Evolutionary conservation across 2,329 filamentous ascomycete species (phyloP).

Genomic region (Xylariaceae sp.): DNA sequence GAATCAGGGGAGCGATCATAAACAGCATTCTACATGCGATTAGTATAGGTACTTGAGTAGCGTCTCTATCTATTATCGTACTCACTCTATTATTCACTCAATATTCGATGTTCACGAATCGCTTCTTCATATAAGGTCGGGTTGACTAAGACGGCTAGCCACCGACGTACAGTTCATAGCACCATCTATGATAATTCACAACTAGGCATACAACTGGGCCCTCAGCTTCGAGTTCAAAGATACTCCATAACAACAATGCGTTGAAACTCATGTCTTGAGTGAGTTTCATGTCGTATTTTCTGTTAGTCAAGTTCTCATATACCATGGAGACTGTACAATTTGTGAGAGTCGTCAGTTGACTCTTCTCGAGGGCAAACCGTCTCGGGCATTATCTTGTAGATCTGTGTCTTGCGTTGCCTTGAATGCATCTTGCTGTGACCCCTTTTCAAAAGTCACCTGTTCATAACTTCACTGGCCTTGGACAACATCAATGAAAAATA

Average conservation of each 20-base stretch:
- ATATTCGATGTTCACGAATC: not conserved
- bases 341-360: not conserved
- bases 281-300: too few relatives aligned
- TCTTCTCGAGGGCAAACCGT: not conserved
- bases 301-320: not conserved
- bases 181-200: not conserved
- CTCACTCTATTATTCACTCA: not conserved
- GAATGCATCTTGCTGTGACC: too few relatives aligned
- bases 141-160: not conserved
- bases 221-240: too few relatives aligned
- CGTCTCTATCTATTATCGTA: not conserved
- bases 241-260: too few relatives aligned
- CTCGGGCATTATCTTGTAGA: too few relatives aligned
- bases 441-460: too few relatives aligned
- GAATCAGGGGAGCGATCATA: not conserved
- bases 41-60: not conserved
- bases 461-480: too few relatives aligned
- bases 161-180: not conserved
- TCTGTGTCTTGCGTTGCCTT: too few relatives aligned
- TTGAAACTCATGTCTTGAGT: too few relatives aligned
- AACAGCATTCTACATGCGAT: conserved; percentile 20
- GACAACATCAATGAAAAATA: too few relatives aligned
- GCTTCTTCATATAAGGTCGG: not conserved
- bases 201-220: not conserved
- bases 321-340: too few relatives aligned